Evolutionary conservation across 768 basidiomycete species (phyloP).

Genomic region (Serendipita sp.): DNA sequence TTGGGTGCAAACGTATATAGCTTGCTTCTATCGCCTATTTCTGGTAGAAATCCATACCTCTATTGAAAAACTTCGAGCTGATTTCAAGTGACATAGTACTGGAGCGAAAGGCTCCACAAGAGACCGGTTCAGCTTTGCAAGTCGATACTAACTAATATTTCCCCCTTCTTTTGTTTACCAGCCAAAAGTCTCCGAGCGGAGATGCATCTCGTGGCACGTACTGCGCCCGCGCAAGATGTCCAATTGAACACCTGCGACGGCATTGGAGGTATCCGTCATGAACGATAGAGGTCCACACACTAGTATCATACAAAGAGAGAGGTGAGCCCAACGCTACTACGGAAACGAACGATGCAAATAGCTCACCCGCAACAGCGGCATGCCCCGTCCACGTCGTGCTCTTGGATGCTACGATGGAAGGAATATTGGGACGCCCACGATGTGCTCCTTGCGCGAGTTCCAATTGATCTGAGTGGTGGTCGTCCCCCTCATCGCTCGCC

Average conservation of each 20-base stretch:
- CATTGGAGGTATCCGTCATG: not conserved
- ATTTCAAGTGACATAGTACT: too few species aligned
- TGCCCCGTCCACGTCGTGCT: not conserved
- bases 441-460: not conserved
- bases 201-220: not conserved
- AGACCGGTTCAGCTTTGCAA: too few species aligned
- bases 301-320: not conserved
- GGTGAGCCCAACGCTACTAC: too few species aligned
- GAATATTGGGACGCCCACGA: not conserved
- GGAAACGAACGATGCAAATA: not conserved
- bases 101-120: too few species aligned
- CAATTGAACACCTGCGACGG: not conserved
- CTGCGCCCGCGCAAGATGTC: not conserved
- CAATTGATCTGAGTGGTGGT: not conserved
- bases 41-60: too few species aligned
- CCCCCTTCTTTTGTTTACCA: not conserved
- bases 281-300: constrained; percentile 2
- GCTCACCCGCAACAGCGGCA: not conserved
- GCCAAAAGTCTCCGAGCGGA: constrained; percentile 4
- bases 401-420: not conserved
- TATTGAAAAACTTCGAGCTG: too few species aligned
- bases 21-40: too few species aligned
- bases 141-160: too few species aligned
- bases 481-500: not conserved
- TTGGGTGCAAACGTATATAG: too few species aligned